A percentile compares a stretch with the other conserved stretches of the same genome.
phyloP scores from a whole-genome alignment of 2,329 filamentous ascomycete species.

The Aschersonia sp. region DNA sequence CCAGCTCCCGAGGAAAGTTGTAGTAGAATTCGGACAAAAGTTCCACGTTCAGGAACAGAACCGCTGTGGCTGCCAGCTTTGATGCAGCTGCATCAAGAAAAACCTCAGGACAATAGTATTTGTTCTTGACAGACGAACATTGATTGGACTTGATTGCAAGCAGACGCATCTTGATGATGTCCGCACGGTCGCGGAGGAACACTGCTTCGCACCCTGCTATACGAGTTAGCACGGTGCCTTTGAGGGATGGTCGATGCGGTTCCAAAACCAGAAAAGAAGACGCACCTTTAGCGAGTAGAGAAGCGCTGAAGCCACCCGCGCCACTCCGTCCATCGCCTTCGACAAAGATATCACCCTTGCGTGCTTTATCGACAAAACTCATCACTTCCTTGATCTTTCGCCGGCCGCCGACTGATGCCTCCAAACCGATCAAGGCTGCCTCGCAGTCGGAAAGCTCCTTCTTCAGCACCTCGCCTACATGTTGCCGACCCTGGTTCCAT shows the following conservation, averaged over 20 bases:
- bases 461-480: slow-evolving; percentile 68
- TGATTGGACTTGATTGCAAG: slow-evolving; percentile 81
- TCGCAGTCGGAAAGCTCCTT: slow-evolving; percentile 79
- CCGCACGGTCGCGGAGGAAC: slow-evolving; percentile 83
- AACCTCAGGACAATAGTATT: slow-evolving; percentile 92
- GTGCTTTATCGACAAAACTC: slow-evolving; percentile 76
- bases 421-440: slow-evolving; percentile 57
- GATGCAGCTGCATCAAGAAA: slow-evolving; percentile 96
- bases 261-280: slow-evolving; percentile 1
- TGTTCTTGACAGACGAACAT: slow-evolving; percentile 70
- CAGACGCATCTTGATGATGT: slow-evolving; percentile 82
- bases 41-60: slow-evolving; percentile 95
- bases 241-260: neutral
- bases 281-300: slow-evolving; percentile 68
- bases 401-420: slow-evolving; percentile 63
- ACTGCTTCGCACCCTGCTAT: slow-evolving; percentile 69
- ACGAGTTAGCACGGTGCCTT: slow-evolving; percentile 10
- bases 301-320: slow-evolving; percentile 84
- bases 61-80: slow-evolving; percentile 86
- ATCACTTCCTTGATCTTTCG: slow-evolving; percentile 84
- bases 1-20: slow-evolving; percentile 87
- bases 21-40: slow-evolving; percentile 95
- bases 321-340: slow-evolving; percentile 75
- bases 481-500: slow-evolving; percentile 75
- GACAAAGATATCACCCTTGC: slow-evolving; percentile 70